Conservation (phyloP, 164 flowering plant species). For the Stephania yunnanensis region DNA sequence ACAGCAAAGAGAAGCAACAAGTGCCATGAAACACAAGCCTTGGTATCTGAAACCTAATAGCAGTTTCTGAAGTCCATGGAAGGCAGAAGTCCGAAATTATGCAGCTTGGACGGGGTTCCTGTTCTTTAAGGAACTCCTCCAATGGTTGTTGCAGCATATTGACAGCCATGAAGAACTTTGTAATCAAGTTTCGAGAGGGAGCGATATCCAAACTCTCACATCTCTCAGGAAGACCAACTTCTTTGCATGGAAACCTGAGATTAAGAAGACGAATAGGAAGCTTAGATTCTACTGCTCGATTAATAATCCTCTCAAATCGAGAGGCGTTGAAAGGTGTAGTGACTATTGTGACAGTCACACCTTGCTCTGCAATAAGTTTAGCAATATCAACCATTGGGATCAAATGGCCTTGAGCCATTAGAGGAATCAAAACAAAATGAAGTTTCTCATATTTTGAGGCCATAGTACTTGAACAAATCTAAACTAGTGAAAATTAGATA, state of each 20-base stretch:
- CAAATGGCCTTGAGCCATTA: slow-evolving; percentile 28
- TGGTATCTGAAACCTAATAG: slow-evolving; percentile 33
- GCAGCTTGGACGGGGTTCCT: slow-evolving; percentile 31
- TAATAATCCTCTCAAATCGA: slow-evolving; percentile 15
- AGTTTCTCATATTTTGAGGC: background rate
- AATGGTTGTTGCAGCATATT: slow-evolving; percentile 29
- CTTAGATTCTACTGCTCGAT: slow-evolving; percentile 18
- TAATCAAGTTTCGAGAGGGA: slow-evolving; percentile 17
- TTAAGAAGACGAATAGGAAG: slow-evolving; percentile 20
- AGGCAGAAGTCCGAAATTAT: slow-evolving; percentile 34
- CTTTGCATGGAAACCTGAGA: slow-evolving; percentile 24
- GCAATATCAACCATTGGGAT: slow-evolving; percentile 55
- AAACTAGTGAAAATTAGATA: background rate
- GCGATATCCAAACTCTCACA: slow-evolving; percentile 41
- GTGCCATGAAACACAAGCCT: slow-evolving; percentile 34
- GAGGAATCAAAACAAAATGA: slow-evolving; percentile 21
- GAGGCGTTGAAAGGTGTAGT: slow-evolving; percentile 41
- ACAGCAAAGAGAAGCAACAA: slow-evolving; percentile 25
- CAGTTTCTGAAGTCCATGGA: slow-evolving; percentile 31
- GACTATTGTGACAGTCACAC: slow-evolving; percentile 35
- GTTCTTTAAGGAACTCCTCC: slow-evolving; percentile 21
- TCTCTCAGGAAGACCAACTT: slow-evolving; percentile 44
- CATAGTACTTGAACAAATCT: background rate
- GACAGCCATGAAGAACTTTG: slow-evolving; percentile 28
- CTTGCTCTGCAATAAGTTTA: slow-evolving; percentile 29